phyloP scores from a whole-genome alignment of 345 rosid genomes.

The Arabidopsis suecica region DNA sequence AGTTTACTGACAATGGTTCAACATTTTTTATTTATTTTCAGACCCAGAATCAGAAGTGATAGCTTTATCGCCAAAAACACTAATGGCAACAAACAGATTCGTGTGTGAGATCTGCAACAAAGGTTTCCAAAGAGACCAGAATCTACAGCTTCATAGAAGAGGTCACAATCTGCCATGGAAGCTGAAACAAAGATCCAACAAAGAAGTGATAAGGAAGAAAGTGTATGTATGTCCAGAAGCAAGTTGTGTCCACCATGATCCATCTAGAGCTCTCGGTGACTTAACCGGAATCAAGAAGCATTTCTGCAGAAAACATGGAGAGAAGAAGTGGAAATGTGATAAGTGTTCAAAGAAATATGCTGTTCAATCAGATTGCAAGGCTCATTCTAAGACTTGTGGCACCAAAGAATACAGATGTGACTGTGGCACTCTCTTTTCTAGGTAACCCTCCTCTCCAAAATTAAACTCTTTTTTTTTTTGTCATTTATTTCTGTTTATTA shows the following conservation, averaged over 20 bases:
- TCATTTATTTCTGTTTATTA: background rate
- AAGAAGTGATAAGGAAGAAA: constrained; percentile 59
- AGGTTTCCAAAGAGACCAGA: constrained; percentile 92
- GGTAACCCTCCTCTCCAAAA: constrained; percentile 48
- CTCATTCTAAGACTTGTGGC: constrained; percentile 96
- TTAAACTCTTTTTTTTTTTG: background rate
- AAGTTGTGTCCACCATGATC: constrained; percentile 86
- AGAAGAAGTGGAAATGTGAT: constrained; percentile 96
- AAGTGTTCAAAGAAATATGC: constrained; percentile 93
- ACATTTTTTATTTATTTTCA: constrained; percentile 24
- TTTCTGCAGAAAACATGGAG: constrained; percentile 90
- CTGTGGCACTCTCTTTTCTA: constrained; percentile 93
- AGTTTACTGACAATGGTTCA: constrained; percentile 11
- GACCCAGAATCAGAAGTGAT: constrained; percentile 93
- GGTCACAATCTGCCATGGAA: constrained; percentile 96
- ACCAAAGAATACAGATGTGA: constrained; percentile 94
- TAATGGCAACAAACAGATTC: constrained; percentile 82
- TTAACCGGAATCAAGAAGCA: constrained; percentile 98
- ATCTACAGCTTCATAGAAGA: constrained; percentile 81
- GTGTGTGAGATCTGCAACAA: constrained; percentile 90
- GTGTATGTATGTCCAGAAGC: constrained; percentile 76
- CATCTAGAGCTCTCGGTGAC: constrained; percentile 92
- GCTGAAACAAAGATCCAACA: constrained; percentile 79
- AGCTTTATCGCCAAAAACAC: constrained; percentile 78
- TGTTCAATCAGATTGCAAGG: constrained; percentile 97